phyloP scores from a whole-genome alignment of 306 rosid genomes.

The Vigna hirtella region DNA sequence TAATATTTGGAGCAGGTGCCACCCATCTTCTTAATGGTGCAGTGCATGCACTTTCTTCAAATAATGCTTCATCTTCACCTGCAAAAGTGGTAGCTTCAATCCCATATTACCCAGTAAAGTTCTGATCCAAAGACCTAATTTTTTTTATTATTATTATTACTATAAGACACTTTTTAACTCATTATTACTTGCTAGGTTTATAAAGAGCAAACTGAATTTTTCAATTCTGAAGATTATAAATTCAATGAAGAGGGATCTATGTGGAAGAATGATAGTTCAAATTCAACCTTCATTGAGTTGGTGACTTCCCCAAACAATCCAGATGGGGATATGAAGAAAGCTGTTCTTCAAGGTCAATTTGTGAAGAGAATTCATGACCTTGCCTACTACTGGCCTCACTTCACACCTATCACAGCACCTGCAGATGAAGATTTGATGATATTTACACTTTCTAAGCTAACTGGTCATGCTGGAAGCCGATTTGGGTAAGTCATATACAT shows the following conservation, averaged over 20 bases:
- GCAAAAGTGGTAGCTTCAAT: conserved; percentile 43
- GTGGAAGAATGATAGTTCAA: conserved; percentile 33
- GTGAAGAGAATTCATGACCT: conserved; percentile 53
- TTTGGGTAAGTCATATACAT: conserved; percentile 46
- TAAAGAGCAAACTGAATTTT: conserved; percentile 48
- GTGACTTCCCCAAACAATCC: conserved; percentile 76
- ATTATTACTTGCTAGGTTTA: conserved; percentile 34
- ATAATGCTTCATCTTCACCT: conserved; percentile 32
- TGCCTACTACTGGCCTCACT: conserved; percentile 68
- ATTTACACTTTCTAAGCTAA: conserved; percentile 61
- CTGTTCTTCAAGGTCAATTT: conserved; percentile 46
- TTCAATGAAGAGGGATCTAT: conserved; percentile 53
- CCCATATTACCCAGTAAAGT: conserved; percentile 52
- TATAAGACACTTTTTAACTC: too few relatives aligned
- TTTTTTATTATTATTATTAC: too few relatives aligned
- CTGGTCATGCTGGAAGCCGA: conserved; percentile 65
- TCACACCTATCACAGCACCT: conserved; percentile 53
- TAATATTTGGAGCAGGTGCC: conserved; percentile 59
- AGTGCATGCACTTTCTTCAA: conserved; percentile 49
- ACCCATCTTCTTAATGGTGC: conserved; percentile 62
- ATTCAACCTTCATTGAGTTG: conserved; percentile 50
- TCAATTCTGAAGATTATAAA: conserved; percentile 41
- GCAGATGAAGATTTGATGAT: conserved; percentile 59
- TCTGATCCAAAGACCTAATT: neutral
- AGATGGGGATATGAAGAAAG: conserved; percentile 54